Evolutionary conservation across 1,139 yeast species (phyloP).

Genomic region (Tardiomyces depauwii): DNA sequence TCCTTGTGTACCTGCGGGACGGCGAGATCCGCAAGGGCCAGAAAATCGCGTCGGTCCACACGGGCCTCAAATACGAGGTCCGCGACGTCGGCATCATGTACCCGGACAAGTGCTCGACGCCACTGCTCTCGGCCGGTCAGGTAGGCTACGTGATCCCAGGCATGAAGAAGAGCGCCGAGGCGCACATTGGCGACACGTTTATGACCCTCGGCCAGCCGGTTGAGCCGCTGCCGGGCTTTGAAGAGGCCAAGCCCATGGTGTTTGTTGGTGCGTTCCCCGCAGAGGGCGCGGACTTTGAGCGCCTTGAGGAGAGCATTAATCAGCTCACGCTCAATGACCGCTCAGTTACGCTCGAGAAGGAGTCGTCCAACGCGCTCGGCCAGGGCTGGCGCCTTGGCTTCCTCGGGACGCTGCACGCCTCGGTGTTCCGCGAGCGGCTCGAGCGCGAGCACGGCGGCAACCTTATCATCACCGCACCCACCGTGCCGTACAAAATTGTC

Average conservation of each 20-base stretch:
- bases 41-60: slow-evolving; percentile 66
- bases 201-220: slow-evolving; percentile 57
- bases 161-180: slow-evolving; percentile 79
- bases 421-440: slow-evolving; percentile 83
- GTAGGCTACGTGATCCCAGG: slow-evolving; percentile 92
- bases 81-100: slow-evolving; percentile 94
- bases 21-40: slow-evolving; percentile 68
- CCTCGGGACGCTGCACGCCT: slow-evolving; percentile 87
- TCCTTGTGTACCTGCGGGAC: slow-evolving; percentile 75
- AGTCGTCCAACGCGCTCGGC: slow-evolving; percentile 89
- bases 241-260: slow-evolving; percentile 96
- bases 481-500: slow-evolving; percentile 79
- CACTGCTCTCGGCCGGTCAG: slow-evolving; percentile 69
- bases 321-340: slow-evolving; percentile 85
- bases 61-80: slow-evolving; percentile 66
- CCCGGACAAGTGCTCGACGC: slow-evolving; percentile 65
- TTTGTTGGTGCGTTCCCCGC: slow-evolving; percentile 98
- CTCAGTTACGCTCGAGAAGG: slow-evolving; percentile 79
- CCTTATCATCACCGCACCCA: slow-evolving; percentile 87
- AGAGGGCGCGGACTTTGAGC: slow-evolving; percentile 83
- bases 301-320: slow-evolving; percentile 80
- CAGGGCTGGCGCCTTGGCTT: slow-evolving; percentile 98
- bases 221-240: slow-evolving; percentile 85
- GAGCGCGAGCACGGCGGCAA: slow-evolving; percentile 93
- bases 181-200: slow-evolving; percentile 86